Conservation (phyloP, 345 rosid species). For the Microthlaspi erraticum region DNA sequence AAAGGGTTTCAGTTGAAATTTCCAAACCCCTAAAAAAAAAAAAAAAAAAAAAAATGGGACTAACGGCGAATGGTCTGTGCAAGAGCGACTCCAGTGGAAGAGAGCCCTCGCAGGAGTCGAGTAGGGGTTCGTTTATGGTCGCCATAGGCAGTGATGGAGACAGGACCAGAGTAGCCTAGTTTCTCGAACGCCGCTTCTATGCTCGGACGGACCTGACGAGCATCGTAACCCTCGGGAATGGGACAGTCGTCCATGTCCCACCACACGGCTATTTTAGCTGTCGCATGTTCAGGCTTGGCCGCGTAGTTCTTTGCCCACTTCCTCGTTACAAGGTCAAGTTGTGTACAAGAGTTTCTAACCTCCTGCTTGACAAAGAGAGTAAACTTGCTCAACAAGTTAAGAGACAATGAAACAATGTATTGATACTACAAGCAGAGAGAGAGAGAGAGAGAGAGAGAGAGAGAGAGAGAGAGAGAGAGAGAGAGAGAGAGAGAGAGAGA, state of each 20-base stretch:
- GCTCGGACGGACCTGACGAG: slow-evolving; percentile 3
- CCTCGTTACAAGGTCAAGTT: not conserved
- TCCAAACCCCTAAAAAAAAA: not conserved
- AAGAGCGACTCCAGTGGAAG: slow-evolving; percentile 20
- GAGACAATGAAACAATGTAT: too few species aligned
- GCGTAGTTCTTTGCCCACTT: slow-evolving; percentile 2
- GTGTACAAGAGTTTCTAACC: not conserved
- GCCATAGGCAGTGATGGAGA: slow-evolving; percentile 29
- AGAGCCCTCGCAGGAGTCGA: slow-evolving; percentile 7
- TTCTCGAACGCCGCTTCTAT: not conserved
- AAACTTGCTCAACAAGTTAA: too few species aligned
- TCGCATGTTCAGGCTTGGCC: slow-evolving; percentile 1
- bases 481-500: too few species aligned
- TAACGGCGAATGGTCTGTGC: not conserved
- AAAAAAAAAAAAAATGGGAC: too few species aligned
- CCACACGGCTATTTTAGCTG: slow-evolving; percentile 15
- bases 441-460: too few species aligned
- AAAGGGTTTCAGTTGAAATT: not conserved
- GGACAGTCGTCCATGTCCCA: slow-evolving; percentile 20
- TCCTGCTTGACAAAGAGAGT: too few species aligned
- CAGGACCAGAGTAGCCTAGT: slow-evolving; percentile 20
- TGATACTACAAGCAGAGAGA: too few species aligned
- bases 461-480: too few species aligned
- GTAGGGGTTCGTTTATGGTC: not conserved
- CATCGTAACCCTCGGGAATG: slow-evolving; percentile 19